Conservation (phyloP, 768 basidiomycete genomes). For the Pholiota microspora region DNA sequence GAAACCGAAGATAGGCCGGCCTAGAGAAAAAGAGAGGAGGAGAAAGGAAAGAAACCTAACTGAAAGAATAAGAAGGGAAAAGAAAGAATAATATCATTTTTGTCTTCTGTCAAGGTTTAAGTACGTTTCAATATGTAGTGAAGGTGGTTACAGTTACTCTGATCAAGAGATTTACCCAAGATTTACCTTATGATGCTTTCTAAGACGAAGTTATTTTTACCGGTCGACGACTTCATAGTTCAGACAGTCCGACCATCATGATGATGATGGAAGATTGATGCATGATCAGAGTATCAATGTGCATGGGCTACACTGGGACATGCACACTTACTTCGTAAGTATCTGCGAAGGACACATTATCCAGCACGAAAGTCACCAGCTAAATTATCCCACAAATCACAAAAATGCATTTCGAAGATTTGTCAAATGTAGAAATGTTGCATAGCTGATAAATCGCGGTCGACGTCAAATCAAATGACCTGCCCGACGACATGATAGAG, state of each 20-base stretch:
- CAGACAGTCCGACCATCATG: neutral
- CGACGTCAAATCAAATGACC: too few species aligned
- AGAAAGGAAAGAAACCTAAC: neutral
- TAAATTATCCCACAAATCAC: too few species aligned
- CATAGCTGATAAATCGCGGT: too few species aligned
- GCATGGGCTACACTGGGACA: too few species aligned
- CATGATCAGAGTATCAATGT: neutral
- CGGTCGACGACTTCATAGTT: neutral
- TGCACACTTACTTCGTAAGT: too few species aligned
- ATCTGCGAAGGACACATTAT: too few species aligned
- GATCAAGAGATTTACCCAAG: neutral
- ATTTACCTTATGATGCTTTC: neutral
- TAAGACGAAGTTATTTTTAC: neutral
- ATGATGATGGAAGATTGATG: neutral
- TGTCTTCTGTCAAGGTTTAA: neutral
- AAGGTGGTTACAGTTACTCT: neutral
- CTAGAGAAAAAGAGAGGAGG: neutral
- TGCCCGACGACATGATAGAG: too few species aligned
- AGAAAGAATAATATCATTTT: neutral
- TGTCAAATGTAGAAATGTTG: too few species aligned
- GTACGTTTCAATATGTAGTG: neutral
- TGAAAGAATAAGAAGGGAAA: neutral
- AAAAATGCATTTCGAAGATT: too few species aligned
- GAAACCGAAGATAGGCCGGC: slow-evolving; percentile 1
- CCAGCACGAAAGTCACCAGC: too few species aligned